These are phyloP conservation scores for Globisporangium cystogenes DNA, from an alignment of 352 stramenopile species.

Conservation along the genomic window DNA sequence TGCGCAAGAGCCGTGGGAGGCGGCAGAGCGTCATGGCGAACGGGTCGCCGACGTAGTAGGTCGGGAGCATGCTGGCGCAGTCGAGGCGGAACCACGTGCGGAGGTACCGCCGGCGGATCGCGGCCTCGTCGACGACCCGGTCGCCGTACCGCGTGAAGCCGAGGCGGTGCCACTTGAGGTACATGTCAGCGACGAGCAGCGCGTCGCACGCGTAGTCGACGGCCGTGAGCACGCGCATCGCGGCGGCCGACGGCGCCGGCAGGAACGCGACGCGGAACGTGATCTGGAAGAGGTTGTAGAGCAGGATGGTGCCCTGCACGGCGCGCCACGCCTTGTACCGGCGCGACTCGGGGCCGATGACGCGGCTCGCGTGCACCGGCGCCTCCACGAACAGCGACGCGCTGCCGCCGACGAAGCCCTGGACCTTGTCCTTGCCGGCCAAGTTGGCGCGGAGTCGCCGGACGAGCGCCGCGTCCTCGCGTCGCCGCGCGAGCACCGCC, in stretches of 20 bases:
- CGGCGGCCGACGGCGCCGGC: conserved; percentile 16
- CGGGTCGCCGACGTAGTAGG: conserved; percentile 22
- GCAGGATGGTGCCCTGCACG: conserved; percentile 21
- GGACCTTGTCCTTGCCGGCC: conserved; percentile 37
- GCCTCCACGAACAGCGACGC: conserved; percentile 42
- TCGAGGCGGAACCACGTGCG: conserved; percentile 25
- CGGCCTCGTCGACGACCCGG: conserved; percentile 25
- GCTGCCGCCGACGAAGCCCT: conserved; percentile 30
- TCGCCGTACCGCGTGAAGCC: conserved; percentile 38
- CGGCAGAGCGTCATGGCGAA: conserved; percentile 18
- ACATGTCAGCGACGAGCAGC: conserved; percentile 31
- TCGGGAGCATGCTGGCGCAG: conserved; percentile 29
- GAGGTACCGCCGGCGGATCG: conserved; percentile 28
- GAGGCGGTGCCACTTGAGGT: conserved; percentile 32
- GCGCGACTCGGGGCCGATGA: conserved; percentile 9
- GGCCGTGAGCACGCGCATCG: conserved; percentile 24
- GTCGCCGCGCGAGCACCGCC: conserved; percentile 17
- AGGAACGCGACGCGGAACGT: conserved; percentile 45
- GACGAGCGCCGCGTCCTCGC: conserved; percentile 14
- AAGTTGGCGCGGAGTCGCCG: conserved; percentile 35
- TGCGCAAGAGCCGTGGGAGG: conserved; percentile 13
- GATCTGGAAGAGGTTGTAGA: conserved; percentile 52
- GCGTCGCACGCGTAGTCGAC: conserved; percentile 35
- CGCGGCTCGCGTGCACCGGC: conserved; percentile 24
- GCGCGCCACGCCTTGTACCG: conserved; percentile 12